Conservation (phyloP, 257 asterid species). For the Solanum virginianum region DNA sequence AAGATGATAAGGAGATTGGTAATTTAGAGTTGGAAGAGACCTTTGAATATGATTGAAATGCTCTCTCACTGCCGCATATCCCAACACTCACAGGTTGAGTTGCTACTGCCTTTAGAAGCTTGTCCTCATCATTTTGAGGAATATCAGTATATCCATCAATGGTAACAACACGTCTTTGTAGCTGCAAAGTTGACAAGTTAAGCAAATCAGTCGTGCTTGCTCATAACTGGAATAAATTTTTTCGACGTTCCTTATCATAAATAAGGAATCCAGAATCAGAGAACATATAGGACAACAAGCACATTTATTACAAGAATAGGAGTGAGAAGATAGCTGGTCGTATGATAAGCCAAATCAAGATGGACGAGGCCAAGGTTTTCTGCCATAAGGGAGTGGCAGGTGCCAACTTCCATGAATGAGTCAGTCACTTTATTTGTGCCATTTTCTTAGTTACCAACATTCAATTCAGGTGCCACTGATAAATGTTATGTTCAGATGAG, state of each 20-base stretch:
- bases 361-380: neutral
- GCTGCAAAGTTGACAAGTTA: conserved; percentile 26
- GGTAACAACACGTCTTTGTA: conserved; percentile 58
- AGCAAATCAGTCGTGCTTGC: neutral
- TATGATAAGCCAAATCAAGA: neutral
- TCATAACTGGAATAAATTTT: neutral
- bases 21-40: conserved; percentile 20
- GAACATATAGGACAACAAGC: neutral
- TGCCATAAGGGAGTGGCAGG: neutral
- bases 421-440: neutral
- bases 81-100: conserved; percentile 94
- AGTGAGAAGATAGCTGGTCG: neutral
- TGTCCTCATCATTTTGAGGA: conserved; percentile 45
- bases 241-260: neutral
- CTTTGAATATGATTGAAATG: conserved; percentile 71
- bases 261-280: neutral
- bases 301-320: neutral
- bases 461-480: neutral
- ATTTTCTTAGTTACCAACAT: neutral
- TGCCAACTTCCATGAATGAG: neutral
- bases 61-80: conserved; percentile 67
- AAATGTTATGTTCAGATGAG: neutral
- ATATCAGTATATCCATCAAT: conserved; percentile 72
- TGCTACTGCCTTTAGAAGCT: conserved; percentile 65
- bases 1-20: neutral